These are phyloP conservation scores for Funneliformis caledonium DNA, from an alignment of 371 early-diverging fungal species.

Conservation along the genomic window DNA sequence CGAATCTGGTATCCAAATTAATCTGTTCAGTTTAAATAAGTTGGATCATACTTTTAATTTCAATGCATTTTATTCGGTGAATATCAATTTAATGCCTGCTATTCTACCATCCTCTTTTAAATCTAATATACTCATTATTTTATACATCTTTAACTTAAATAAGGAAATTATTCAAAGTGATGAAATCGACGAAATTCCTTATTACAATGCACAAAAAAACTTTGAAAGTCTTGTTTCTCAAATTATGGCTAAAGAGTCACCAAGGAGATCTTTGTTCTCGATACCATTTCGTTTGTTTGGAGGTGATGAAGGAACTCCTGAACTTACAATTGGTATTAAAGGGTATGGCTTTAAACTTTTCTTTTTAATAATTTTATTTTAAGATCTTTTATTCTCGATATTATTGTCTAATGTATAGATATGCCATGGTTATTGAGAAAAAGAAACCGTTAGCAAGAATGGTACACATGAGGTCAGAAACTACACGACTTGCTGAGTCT, in stretches of 20 bases:
- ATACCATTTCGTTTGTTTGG: slow-evolving; percentile 24
- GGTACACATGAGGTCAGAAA: slow-evolving; percentile 27
- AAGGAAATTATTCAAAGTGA: slow-evolving; percentile 7
- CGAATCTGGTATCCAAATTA: slow-evolving; percentile 53
- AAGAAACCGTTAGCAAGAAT: slow-evolving; percentile 15
- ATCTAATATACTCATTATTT: no score
- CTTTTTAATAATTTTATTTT: no score
- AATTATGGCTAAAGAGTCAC: slow-evolving; percentile 30
- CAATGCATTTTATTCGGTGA: slow-evolving; percentile 54
- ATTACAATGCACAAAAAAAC: not conserved
- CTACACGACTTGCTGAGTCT: not conserved
- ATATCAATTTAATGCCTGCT: not conserved
- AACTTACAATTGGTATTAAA: slow-evolving; percentile 25
- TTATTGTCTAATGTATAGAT: not conserved
- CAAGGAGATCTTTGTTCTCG: slow-evolving; percentile 28
- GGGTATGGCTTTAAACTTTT: slow-evolving; percentile 16
- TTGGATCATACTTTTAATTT: slow-evolving; percentile 49
- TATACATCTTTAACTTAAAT: no score
- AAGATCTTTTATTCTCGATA: not conserved
- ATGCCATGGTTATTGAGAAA: not conserved
- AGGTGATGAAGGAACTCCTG: slow-evolving; percentile 9
- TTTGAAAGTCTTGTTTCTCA: not conserved
- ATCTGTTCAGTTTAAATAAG: slow-evolving; percentile 55
- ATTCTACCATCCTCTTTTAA: no score
- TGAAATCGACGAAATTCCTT: not conserved